These are phyloP conservation scores for Quercus robur DNA, from an alignment of 306 rosid genomes.

Conservation along the genomic window DNA sequence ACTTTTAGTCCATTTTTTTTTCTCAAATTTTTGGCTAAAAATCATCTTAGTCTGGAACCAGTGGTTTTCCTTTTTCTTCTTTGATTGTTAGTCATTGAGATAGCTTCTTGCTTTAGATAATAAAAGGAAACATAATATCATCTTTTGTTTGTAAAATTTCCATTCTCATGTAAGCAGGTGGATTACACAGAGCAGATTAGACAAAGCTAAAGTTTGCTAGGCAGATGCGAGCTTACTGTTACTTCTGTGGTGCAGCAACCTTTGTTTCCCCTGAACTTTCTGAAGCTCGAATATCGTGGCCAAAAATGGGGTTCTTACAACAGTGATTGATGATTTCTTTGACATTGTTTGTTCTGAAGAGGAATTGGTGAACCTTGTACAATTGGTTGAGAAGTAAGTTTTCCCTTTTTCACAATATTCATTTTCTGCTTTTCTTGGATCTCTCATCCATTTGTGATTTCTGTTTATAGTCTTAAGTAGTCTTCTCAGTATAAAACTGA, in stretches of 20 bases:
- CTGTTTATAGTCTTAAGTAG: neutral
- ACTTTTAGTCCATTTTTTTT: neutral
- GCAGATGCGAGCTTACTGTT: conserved; percentile 69
- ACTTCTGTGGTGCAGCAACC: conserved; percentile 64
- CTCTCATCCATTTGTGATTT: neutral
- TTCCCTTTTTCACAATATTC: neutral
- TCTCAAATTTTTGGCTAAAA: neutral
- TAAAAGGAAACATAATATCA: neutral
- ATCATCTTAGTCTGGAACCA: neutral
- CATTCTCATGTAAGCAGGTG: conserved; percentile 48
- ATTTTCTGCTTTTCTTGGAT: conserved; percentile 11
- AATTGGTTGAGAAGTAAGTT: conserved; percentile 63
- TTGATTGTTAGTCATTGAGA: neutral
- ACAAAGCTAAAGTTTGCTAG: conserved; percentile 78
- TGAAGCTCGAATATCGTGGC: conserved; percentile 82
- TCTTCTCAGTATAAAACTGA: neutral
- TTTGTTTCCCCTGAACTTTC: conserved; percentile 56
- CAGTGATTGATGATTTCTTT: conserved; percentile 87
- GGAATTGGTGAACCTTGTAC: conserved; percentile 68
- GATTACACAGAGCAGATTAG: conserved; percentile 56
- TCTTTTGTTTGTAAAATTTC: neutral
- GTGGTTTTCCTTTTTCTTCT: neutral
- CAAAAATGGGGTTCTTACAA: conserved; percentile 69
- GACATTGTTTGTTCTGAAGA: conserved; percentile 70
- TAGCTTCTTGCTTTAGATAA: neutral